phyloP scores from a whole-genome alignment of 768 basidiomycete genomes.

The Lentinula edodes region DNA sequence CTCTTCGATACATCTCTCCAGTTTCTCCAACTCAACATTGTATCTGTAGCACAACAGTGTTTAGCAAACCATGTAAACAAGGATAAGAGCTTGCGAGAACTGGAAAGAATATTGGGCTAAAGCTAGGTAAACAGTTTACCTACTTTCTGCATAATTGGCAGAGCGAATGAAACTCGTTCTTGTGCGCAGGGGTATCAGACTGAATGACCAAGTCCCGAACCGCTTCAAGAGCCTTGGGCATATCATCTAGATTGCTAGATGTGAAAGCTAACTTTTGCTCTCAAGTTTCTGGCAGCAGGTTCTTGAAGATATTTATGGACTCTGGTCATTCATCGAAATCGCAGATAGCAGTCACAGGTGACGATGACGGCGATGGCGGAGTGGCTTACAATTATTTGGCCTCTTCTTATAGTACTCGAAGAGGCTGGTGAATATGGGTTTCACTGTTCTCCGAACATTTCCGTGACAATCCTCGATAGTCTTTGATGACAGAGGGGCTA shows the following conservation, averaged over 20 bases:
- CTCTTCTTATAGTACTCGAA: not conserved
- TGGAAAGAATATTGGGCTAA: not conserved
- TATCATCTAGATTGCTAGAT: not conserved
- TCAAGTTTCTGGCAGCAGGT: not conserved
- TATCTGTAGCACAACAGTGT: not conserved
- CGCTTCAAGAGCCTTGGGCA: not conserved
- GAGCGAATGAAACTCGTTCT: not conserved
- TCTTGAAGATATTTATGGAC: not conserved
- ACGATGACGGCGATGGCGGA: not conserved
- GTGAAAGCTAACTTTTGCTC: not conserved
- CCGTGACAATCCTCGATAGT: not conserved
- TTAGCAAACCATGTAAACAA: too few relatives aligned
- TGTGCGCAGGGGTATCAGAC: not conserved
- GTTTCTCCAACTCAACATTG: not conserved
- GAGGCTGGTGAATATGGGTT: not conserved
- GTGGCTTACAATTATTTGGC: not conserved
- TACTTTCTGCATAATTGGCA: not conserved
- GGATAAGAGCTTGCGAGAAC: too few relatives aligned
- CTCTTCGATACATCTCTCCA: not conserved
- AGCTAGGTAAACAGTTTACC: not conserved
- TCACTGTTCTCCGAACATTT: not conserved
- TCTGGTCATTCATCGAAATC: not conserved
- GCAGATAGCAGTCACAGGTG: not conserved
- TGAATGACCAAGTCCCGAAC: not conserved
- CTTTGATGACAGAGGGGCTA: not conserved